Conservation (phyloP, 164 flowering plant species). For the Euptelea pleiosperma region DNA sequence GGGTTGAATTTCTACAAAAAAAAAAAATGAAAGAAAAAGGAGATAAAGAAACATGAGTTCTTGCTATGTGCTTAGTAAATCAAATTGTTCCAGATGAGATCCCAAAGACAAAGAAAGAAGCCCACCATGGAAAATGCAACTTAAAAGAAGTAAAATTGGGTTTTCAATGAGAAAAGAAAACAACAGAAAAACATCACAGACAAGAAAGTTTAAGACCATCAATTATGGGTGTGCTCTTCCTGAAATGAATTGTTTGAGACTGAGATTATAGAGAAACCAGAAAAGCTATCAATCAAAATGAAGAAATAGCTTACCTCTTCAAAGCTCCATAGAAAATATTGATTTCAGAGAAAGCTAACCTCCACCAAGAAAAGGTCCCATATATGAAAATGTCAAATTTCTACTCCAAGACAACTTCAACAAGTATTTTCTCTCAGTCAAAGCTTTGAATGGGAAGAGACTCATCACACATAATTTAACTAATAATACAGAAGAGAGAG, state of each 20-base stretch:
- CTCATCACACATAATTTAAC: not conserved
- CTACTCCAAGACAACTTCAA: slow-evolving; percentile 7
- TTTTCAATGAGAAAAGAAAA: not conserved
- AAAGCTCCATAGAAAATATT: slow-evolving; percentile 3
- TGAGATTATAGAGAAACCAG: not conserved
- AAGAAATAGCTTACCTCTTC: slow-evolving; percentile 12
- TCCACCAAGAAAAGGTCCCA: not conserved
- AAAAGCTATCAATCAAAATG: not conserved
- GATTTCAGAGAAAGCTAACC: slow-evolving; percentile 5
- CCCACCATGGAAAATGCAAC: too few species aligned
- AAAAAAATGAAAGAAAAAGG: too few species aligned
- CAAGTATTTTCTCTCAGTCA: not conserved
- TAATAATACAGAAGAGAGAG: not conserved
- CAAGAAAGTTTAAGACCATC: not conserved
- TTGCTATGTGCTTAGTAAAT: too few species aligned
- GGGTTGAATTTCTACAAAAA: too few species aligned
- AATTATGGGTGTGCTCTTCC: not conserved
- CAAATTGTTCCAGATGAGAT: not conserved
- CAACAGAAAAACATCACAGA: not conserved
- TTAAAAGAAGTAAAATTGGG: too few species aligned
- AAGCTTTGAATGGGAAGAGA: slow-evolving; percentile 1
- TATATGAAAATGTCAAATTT: not conserved
- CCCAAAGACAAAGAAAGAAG: not conserved
- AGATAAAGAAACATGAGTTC: too few species aligned
- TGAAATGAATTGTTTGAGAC: slow-evolving; percentile 1